These are phyloP conservation scores for Boletus subcaerulescens DNA, from an alignment of 768 basidiomycete species.

Conservation along the genomic window DNA sequence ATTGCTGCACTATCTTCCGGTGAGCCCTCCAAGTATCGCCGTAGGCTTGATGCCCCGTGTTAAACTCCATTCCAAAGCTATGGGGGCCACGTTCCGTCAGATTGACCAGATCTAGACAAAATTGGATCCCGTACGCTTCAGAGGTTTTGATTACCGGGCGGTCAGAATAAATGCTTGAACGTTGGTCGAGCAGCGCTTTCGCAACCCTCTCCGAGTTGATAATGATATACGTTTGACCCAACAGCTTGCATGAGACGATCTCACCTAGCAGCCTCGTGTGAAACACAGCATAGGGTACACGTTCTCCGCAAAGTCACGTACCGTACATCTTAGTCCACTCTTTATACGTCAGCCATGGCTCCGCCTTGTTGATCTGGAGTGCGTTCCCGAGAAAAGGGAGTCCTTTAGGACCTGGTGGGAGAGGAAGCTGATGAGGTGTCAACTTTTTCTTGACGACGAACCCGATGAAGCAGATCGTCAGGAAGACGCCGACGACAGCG, in stretches of 20 bases:
- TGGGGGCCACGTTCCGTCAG: not conserved
- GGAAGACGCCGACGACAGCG: not conserved
- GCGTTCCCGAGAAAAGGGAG: slow-evolving; percentile 27
- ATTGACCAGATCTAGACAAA: not conserved
- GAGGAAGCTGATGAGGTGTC: slow-evolving; percentile 15
- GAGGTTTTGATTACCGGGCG: slow-evolving; percentile 11
- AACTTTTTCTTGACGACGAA: slow-evolving; percentile 3
- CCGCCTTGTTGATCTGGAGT: slow-evolving; percentile 20
- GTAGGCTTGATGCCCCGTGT: slow-evolving; percentile 19
- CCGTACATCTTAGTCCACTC: slow-evolving; percentile 33
- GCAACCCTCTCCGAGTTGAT: slow-evolving; percentile 24
- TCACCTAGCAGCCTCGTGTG: slow-evolving; percentile 10
- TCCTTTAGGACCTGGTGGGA: slow-evolving; percentile 31
- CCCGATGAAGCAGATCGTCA: slow-evolving; percentile 1
- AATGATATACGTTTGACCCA: slow-evolving; percentile 24
- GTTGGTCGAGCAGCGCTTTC: slow-evolving; percentile 23
- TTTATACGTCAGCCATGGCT: slow-evolving; percentile 32
- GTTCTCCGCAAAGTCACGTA: slow-evolving; percentile 9
- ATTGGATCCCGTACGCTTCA: not conserved
- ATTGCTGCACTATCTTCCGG: slow-evolving; percentile 16
- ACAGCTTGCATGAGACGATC: slow-evolving; percentile 17
- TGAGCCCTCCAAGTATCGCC: slow-evolving; percentile 18
- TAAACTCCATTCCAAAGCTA: slow-evolving; percentile 26
- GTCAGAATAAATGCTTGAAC: slow-evolving; percentile 23
- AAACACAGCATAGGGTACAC: not conserved